Base-by-base conservation (phyloP, 2,329 filamentous ascomycete species). In the Colletotrichum theobromicola region DNA sequence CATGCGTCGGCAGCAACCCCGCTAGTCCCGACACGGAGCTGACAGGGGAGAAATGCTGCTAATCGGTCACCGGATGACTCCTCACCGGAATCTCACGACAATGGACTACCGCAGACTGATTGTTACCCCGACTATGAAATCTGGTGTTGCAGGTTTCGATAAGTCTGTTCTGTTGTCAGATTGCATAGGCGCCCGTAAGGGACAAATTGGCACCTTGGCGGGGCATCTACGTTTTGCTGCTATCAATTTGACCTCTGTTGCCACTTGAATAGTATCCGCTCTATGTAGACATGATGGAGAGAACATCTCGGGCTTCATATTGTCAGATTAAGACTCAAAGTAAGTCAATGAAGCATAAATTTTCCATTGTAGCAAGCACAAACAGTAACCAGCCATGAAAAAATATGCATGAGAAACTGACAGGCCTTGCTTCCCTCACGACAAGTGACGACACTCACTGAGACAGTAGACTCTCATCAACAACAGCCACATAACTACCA, bases 61-160 rank as follows among this genome's bases (percentile, higher is more conserved):
- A 21, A 21, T 21, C 12, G 0, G 21, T 21, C n/a, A 46, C 42
- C 10, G 42, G 42, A 46, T 46, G 42, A 46, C 42, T 46, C 42
- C 42, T 46, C 42, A 21, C 42, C 42, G 42, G n/a, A 46, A 18
- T 46, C 42, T 46, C 42, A 46, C 42, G 10, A 46, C 21, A 46
- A 13, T 10, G n/a, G 42, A 5, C 2, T 4, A 46, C 21, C 3
- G 18, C 18, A 21, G n/a, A 4, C 4, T 13, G 2, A 46, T n/a
- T 21, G 9, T 46, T 10, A 0, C 5, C n/a, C 2, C 6, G 6
- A 4, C 18, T 21, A 18, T 7, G 10, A 1, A 21, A 10, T 12
- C 18, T 18, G 12, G 10, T 46, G 18, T 13, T 13, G 5, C 7
- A 46, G n/a, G n/a, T 13, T 13, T 21, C 42, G 13, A 46, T 13